These are phyloP conservation scores for Botrytis cinerea DNA, from an alignment of 2,329 filamentous ascomycete species.

Conservation along the genomic window DNA sequence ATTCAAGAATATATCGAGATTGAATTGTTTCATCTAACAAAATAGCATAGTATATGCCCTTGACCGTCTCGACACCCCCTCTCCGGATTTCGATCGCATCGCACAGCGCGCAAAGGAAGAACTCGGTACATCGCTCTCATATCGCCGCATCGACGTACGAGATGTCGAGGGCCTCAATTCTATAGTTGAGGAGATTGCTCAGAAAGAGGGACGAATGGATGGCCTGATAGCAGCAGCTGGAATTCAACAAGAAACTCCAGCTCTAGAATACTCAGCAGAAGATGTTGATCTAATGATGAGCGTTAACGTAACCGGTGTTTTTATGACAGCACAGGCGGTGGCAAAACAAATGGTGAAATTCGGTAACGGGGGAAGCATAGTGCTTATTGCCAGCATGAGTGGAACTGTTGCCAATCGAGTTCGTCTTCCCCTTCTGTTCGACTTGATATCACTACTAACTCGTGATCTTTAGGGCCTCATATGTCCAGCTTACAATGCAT, in stretches of 20 bases:
- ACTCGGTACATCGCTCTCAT: conserved; percentile 62
- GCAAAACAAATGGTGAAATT: conserved; percentile 71
- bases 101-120: conserved; percentile 46
- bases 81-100: conserved; percentile 60
- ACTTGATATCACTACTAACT: background rate
- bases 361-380: conserved; percentile 60
- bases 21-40: background rate
- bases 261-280: conserved; percentile 76
- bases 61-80: conserved; percentile 46
- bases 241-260: conserved; percentile 80
- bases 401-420: conserved; percentile 65
- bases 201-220: conserved; percentile 71
- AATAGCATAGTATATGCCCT: conserved; percentile 35
- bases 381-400: conserved; percentile 71
- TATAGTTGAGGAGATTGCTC: conserved; percentile 68
- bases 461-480: conserved; percentile 52
- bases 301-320: conserved; percentile 83
- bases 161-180: conserved; percentile 67
- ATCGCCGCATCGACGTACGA: conserved; percentile 79
- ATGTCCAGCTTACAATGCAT: conserved; percentile 71
- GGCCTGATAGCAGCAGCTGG: conserved; percentile 71
- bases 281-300: conserved; percentile 78
- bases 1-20: background rate
- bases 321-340: conserved; percentile 86
- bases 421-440: conserved; percentile 38